These are phyloP conservation scores for Teunomyces aglyptinius DNA, from an alignment of 805 yeast genomes.

Conservation along the genomic window DNA sequence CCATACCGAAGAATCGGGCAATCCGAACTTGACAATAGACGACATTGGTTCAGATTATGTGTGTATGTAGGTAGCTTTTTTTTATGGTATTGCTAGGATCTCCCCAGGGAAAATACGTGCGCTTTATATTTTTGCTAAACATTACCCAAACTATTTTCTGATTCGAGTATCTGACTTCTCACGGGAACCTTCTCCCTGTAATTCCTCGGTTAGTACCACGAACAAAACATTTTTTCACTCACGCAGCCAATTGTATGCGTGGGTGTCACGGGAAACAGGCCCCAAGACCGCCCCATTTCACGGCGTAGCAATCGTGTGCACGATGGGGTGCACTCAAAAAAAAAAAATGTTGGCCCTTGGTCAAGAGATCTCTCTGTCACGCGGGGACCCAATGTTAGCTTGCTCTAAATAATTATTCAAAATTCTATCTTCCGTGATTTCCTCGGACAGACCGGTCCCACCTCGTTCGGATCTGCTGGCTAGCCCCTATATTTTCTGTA, in stretches of 20 bases:
- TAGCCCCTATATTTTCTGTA: too few relatives aligned
- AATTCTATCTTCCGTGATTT: too few relatives aligned
- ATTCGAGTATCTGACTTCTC: not conserved
- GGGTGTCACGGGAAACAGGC: not conserved
- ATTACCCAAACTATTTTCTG: not conserved
- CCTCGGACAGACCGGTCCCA: too few relatives aligned
- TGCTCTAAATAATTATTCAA: too few relatives aligned
- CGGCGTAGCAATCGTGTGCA: too few relatives aligned
- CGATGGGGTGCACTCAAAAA: too few relatives aligned
- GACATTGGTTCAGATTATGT: slow-evolving; percentile 3
- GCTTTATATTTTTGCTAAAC: not conserved
- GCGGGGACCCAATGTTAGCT: too few relatives aligned
- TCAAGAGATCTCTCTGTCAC: too few relatives aligned
- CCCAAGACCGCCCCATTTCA: too few relatives aligned
- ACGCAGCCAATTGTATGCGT: not conserved
- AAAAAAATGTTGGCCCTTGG: too few relatives aligned
- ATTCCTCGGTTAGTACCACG: not conserved
- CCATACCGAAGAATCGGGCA: slow-evolving; percentile 33
- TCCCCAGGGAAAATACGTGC: not conserved
- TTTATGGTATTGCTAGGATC: too few relatives aligned
- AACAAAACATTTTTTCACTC: not conserved
- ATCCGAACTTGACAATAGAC: slow-evolving; percentile 28
- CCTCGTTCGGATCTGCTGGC: too few relatives aligned
- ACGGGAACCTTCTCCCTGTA: not conserved
- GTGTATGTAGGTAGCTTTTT: not conserved